These are phyloP conservation scores for Lentithecium fluviatile DNA, from an alignment of 495 filamentous ascomycete species.

Conservation along the genomic window DNA sequence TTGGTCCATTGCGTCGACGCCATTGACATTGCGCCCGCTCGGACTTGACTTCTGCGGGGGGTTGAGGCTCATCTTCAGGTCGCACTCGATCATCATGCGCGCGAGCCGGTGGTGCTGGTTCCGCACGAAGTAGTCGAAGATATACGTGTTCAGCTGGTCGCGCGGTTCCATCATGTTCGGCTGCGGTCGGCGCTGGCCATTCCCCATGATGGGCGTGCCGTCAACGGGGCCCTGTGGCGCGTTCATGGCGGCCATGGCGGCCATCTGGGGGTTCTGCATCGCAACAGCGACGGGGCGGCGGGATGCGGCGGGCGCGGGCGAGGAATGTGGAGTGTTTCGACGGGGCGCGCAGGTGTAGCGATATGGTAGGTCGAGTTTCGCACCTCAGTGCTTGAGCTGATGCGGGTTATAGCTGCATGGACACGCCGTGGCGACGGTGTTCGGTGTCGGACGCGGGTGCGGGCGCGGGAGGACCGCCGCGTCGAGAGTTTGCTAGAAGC, in stretches of 20 bases:
- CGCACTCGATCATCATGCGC: conserved; percentile 65
- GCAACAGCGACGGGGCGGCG: conserved; percentile 2
- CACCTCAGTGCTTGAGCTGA: conserved; percentile 16
- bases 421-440: conserved; percentile 31
- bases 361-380: conserved; percentile 5
- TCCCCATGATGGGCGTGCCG: conserved; percentile 38
- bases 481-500: conserved; percentile 12
- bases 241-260: conserved; percentile 39
- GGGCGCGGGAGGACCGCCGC: conserved; percentile 18
- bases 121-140: conserved; percentile 93
- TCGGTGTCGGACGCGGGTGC: conserved; percentile 11
- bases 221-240: conserved; percentile 34
- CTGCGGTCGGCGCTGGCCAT: conserved; percentile 11
- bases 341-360: neutral
- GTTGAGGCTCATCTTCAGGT: conserved; percentile 52
- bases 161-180: conserved; percentile 7
- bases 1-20: conserved; percentile 76
- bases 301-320: conserved; percentile 1
- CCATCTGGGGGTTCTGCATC: conserved; percentile 41
- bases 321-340: neutral
- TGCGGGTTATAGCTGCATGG: conserved; percentile 29
- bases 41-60: conserved; percentile 51
- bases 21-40: conserved; percentile 54
- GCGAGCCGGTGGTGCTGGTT: conserved; percentile 79
- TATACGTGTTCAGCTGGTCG: conserved; percentile 77